Conservation (phyloP, 176 grass and related monocot genomes). For the Lolium rigidum region DNA sequence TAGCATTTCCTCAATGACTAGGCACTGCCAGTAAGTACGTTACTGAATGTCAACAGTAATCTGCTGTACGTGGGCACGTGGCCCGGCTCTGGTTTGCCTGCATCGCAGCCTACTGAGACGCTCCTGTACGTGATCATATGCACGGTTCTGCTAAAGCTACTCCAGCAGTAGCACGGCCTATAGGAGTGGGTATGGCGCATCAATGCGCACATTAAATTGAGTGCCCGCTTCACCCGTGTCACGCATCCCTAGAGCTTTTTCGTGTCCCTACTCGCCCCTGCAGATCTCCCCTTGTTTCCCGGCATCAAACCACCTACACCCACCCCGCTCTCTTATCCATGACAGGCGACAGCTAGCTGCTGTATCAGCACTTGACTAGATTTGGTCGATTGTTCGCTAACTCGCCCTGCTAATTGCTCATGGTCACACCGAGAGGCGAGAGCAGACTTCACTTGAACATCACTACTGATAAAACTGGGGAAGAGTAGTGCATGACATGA, state of each 20-base stretch:
- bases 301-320: conserved; percentile 42
- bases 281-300: conserved; percentile 59
- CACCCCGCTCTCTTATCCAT: too few relatives aligned
- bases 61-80: not conserved
- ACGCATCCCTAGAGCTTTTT: conserved; percentile 22
- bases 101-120: not conserved
- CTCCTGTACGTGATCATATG: conserved; percentile 26
- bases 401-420: not conserved
- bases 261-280: not conserved
- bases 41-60: not conserved
- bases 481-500: not conserved
- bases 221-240: conserved; percentile 13
- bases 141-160: conserved; percentile 28
- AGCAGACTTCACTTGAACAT: not conserved
- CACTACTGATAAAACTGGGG: not conserved
- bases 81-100: not conserved
- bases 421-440: not conserved
- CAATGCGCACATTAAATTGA: conserved; percentile 43
- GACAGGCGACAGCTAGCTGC: not conserved
- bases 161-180: not conserved
- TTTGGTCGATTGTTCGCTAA: too few relatives aligned
- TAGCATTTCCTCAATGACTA: not conserved
- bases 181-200: conserved; percentile 14
- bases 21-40: not conserved
- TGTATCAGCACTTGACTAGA: too few relatives aligned